phyloP scores from a whole-genome alignment of 202 grass and related monocot species.

The Musa balbisiana region DNA sequence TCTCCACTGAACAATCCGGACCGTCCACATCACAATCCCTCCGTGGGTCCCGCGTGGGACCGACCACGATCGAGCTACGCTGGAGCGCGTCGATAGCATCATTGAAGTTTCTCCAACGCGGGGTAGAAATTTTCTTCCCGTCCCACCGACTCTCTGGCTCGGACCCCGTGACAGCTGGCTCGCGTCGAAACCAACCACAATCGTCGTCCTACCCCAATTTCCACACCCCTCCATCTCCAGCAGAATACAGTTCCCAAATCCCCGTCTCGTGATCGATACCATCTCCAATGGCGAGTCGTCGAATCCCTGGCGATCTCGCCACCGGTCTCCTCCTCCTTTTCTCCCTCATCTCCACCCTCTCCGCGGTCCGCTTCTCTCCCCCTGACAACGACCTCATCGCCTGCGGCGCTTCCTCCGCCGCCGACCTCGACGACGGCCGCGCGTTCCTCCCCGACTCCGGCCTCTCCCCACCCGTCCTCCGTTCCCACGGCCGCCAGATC shows the following conservation, averaged over 20 bases:
- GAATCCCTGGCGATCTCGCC: conserved; percentile 11
- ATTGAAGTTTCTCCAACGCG: too few relatives aligned
- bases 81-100: too few relatives aligned
- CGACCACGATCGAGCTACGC: too few relatives aligned
- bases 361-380: conserved; percentile 46
- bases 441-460: conserved; percentile 57
- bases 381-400: conserved; percentile 75
- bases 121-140: too few relatives aligned
- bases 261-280: neutral
- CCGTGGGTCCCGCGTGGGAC: too few relatives aligned
- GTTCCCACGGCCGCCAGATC: conserved; percentile 17
- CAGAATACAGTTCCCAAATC: conserved; percentile 28
- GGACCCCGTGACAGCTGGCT: conserved; percentile 17
- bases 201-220: neutral
- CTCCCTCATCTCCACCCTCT: conserved; percentile 23
- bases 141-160: neutral
- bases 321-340: conserved; percentile 13
- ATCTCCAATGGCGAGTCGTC: conserved; percentile 43
- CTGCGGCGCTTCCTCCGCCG: conserved; percentile 46
- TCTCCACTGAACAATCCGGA: too few relatives aligned
- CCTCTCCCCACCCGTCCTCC: conserved; percentile 28
- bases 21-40: too few relatives aligned
- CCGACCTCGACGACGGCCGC: conserved; percentile 51
- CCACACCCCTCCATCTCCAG: neutral
- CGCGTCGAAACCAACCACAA: neutral